Evolutionary conservation across 441 rosid species (phyloP).

Genomic region (Gossypium laxum): DNA sequence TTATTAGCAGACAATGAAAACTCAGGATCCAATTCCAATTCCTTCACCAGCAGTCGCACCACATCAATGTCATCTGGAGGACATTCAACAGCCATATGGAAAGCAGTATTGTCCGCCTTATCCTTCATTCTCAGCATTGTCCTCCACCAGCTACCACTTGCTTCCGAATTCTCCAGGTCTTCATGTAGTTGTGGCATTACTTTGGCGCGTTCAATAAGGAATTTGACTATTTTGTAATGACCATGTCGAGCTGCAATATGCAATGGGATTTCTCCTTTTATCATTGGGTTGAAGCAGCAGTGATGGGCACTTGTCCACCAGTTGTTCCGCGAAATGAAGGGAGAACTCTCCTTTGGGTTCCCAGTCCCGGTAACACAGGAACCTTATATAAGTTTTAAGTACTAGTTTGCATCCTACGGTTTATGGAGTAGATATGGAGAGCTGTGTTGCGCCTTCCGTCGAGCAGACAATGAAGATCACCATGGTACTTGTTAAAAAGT

Average conservation of each 20-base stretch:
- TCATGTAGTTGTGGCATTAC: neutral
- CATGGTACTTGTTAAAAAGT: neutral
- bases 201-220: neutral
- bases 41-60: neutral
- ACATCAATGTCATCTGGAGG: neutral
- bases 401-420: neutral
- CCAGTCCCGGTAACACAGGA: neutral
- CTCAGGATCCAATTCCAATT: neutral
- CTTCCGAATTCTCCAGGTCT: neutral
- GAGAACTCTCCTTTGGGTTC: neutral
- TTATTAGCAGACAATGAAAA: neutral
- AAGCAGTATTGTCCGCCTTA: constrained; percentile 9
- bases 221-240: neutral
- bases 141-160: neutral
- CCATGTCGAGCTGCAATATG: constrained; percentile 9
- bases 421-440: neutral
- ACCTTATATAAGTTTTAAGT: neutral
- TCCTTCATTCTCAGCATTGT: neutral
- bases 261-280: constrained; percentile 9
- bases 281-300: constrained; percentile 8
- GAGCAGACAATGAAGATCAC: neutral
- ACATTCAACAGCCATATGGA: constrained; percentile 6
- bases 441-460: neutral
- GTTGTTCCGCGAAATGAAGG: neutral
- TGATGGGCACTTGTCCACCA: neutral